These are phyloP conservation scores for Silene uniflora DNA, from an alignment of 148 eudicot species.

Conservation along the genomic window DNA sequence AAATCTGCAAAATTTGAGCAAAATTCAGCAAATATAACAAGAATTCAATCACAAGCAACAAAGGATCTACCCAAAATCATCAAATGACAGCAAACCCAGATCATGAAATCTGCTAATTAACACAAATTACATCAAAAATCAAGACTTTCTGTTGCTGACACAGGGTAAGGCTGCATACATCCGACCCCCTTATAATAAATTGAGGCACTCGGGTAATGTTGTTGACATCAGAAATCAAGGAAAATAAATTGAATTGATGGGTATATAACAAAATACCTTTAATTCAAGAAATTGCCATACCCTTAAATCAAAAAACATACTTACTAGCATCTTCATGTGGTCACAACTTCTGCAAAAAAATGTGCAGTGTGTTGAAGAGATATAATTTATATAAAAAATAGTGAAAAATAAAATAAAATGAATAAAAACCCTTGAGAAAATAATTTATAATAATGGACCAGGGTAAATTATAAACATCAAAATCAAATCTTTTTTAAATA, in stretches of 20 bases:
- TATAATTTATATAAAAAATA: neutral
- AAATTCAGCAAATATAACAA: constrained; percentile 2
- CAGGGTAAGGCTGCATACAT: too few species aligned
- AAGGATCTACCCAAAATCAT: constrained; percentile 17
- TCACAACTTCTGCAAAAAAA: constrained; percentile 31
- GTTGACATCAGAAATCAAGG: too few species aligned
- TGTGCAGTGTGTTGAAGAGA: constrained; percentile 14
- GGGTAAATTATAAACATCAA: constrained; percentile 17
- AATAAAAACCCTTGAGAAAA: neutral
- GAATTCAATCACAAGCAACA: constrained; percentile 17
- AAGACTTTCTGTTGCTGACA: too few species aligned
- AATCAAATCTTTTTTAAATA: constrained; percentile 16
- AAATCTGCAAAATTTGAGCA: neutral
- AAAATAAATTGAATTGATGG: neutral
- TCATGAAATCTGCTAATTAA: constrained; percentile 28
- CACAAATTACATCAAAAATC: constrained; percentile 18
- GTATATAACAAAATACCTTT: neutral
- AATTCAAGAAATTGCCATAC: constrained; percentile 20
- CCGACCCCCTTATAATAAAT: too few species aligned
- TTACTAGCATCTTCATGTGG: constrained; percentile 50
- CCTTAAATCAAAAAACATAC: constrained; percentile 41
- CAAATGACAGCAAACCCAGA: constrained; percentile 29
- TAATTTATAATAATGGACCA: constrained; percentile 1
- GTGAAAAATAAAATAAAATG: neutral
- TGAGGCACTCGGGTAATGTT: too few species aligned